Conservation (phyloP, 2,329 filamentous ascomycete species). For the Cryphonectria naterciae region DNA sequence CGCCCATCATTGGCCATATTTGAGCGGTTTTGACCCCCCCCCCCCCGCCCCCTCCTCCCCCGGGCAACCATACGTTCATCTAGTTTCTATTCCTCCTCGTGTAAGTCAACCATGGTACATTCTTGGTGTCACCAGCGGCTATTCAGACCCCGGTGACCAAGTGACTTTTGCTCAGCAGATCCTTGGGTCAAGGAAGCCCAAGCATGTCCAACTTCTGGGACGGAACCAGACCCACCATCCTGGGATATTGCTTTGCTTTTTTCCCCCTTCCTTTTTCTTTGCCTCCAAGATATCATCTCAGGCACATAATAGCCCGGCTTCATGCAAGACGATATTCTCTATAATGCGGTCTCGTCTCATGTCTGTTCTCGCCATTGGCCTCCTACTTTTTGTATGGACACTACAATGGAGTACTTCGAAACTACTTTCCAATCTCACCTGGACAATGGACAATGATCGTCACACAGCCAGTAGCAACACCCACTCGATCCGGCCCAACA, state of each 20-base stretch:
- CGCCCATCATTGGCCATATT: neutral
- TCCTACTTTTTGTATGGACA: conserved; percentile 20
- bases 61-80: neutral
- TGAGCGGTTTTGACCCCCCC: no score
- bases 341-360: conserved; percentile 10
- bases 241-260: neutral
- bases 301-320: neutral
- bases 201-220: neutral
- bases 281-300: no score
- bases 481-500: neutral
- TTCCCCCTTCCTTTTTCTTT: neutral
- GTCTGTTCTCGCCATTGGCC: conserved; percentile 3
- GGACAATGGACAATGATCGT: conserved; percentile 1
- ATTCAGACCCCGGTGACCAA: neutral
- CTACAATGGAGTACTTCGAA: conserved; percentile 14
- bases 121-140: neutral
- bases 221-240: no score
- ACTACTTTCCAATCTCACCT: conserved; percentile 9
- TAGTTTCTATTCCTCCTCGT: neutral
- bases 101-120: neutral
- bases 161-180: neutral
- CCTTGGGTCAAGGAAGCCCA: neutral
- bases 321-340: no score
- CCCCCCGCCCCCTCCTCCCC: no score
- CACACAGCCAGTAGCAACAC: neutral